A percentile compares a stretch with the other conserved stretches of the same genome.
These are phyloP conservation scores for Colletotrichum sansevieriae DNA, from an alignment of 2,329 filamentous ascomycete species.

Conservation along the genomic window DNA sequence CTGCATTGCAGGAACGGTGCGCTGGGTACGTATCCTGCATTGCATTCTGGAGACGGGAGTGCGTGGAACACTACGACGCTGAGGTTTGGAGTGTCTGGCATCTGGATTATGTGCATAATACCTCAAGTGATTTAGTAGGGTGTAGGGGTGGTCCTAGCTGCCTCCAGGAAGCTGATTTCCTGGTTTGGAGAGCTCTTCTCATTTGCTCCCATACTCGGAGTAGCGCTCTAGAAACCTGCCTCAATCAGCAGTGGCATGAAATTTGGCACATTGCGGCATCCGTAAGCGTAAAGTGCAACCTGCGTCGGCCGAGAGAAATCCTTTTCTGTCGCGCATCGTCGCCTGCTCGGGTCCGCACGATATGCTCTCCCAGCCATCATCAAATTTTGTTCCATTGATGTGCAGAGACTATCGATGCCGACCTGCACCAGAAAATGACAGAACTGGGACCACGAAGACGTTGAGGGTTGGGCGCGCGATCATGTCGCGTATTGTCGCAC, in stretches of 20 bases:
- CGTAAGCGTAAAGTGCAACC: conserved; percentile 6
- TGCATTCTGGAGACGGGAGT: conserved; percentile 21
- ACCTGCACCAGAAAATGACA: conserved; percentile 19
- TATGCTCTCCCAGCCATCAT: conserved; percentile 30
- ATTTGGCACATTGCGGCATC: conserved; percentile 1
- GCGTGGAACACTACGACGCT: conserved; percentile 21
- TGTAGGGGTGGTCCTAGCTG: conserved; percentile 39
- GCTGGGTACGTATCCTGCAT: conserved; percentile 22
- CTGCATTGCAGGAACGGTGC: conserved; percentile 8
- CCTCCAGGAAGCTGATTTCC: conserved; percentile 37
- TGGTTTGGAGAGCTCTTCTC: conserved; percentile 40
- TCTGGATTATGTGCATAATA: conserved; percentile 17
- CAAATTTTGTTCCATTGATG: conserved; percentile 42
- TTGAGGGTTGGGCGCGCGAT: conserved; percentile 10
- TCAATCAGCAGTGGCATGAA: conserved; percentile 41
- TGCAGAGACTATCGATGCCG: conserved; percentile 45
- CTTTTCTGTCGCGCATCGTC: conserved; percentile 5
- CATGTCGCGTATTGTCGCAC: conserved; percentile 5
- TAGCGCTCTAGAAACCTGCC: conserved; percentile 39
- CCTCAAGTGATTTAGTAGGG: conserved; percentile 18
- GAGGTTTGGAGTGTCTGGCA: conserved; percentile 16
- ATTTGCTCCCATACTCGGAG: conserved; percentile 36
- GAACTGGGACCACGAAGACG: conserved; percentile 10
- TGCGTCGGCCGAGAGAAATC: conserved; percentile 19
- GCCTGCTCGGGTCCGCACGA: conserved; percentile 1